Evolutionary conservation across 2,329 filamentous ascomycete genomes (phyloP).

Genomic region (Eutypella sp.): DNA sequence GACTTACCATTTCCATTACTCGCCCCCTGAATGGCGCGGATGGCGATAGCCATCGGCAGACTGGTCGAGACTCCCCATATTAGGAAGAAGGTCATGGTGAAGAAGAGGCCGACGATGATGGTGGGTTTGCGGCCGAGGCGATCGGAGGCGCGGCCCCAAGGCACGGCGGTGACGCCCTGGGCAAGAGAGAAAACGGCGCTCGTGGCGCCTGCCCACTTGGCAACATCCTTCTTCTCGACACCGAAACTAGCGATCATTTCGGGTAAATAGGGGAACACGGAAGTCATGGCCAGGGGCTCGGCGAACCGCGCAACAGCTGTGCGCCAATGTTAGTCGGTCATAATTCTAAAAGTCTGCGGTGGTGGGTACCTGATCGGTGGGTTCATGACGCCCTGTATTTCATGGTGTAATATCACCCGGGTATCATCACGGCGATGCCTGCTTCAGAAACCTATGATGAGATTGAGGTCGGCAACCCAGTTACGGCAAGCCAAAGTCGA

Average conservation of each 20-base stretch:
- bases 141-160: slow-evolving; percentile 76
- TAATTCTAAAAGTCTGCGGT: slow-evolving; percentile 12
- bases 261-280: slow-evolving; percentile 65
- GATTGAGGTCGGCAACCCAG: slow-evolving; percentile 15
- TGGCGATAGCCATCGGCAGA: slow-evolving; percentile 71
- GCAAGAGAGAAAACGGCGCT: slow-evolving; percentile 67
- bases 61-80: slow-evolving; percentile 80
- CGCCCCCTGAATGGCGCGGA: slow-evolving; percentile 73
- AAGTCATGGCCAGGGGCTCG: slow-evolving; percentile 68
- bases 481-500: slow-evolving; percentile 16
- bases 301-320: slow-evolving; percentile 73
- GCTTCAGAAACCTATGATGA: slow-evolving; percentile 12
- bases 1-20: slow-evolving; percentile 75
- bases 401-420: slow-evolving; percentile 2
- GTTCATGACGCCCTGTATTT: slow-evolving; percentile 5
- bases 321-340: slow-evolving; percentile 28
- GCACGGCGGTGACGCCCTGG: slow-evolving; percentile 66
- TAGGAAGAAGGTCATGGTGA: slow-evolving; percentile 76
- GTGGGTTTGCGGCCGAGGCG: slow-evolving; percentile 74
- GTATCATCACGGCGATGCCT: no score
- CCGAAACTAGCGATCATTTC: slow-evolving; percentile 83
- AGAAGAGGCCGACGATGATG: slow-evolving; percentile 67
- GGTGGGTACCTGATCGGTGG: slow-evolving; percentile 15
- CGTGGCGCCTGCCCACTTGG: slow-evolving; percentile 74
- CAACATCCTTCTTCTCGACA: slow-evolving; percentile 64